Evolutionary conservation across 192 early-diverging fungal genomes (phyloP).

Genomic region (Coemansia sp.): DNA sequence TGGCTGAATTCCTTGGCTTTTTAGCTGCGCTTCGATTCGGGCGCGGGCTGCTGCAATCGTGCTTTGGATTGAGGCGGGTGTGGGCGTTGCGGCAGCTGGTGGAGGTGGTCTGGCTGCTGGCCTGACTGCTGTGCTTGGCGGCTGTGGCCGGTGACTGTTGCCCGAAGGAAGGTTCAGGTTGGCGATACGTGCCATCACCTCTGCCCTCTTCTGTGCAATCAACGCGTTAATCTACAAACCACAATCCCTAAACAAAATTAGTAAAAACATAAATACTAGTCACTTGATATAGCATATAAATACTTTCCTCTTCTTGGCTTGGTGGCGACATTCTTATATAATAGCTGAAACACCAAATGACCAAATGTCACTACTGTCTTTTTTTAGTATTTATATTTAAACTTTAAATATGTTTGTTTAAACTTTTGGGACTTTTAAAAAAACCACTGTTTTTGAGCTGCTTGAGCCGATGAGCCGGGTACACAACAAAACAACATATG

Average conservation of each 20-base stretch:
- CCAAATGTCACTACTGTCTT: background rate
- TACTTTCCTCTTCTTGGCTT: conserved; percentile 3
- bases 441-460: too few species aligned
- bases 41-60: conserved; percentile 41
- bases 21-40: conserved; percentile 31
- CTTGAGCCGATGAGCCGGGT: too few species aligned
- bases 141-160: background rate
- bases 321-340: background rate
- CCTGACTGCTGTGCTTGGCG: background rate
- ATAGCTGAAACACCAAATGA: background rate
- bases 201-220: conserved; percentile 58
- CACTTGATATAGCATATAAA: background rate
- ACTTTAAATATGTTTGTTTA: background rate
- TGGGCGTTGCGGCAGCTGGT: background rate
- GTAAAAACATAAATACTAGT: background rate
- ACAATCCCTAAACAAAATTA: background rate
- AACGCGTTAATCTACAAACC: conserved; percentile 28
- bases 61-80: conserved; percentile 17
- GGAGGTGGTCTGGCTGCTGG: background rate
- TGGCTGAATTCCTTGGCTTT: conserved; percentile 13
- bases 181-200: conserved; percentile 68
- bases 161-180: conserved; percentile 45
- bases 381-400: background rate
- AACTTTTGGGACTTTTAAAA: background rate
- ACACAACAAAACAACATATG: too few species aligned